Evolutionary conservation across 2,329 filamentous ascomycete species (phyloP), one percentile per base, ranked within the genome.

Genomic region (Emericellopsis cladophorae): DNA sequence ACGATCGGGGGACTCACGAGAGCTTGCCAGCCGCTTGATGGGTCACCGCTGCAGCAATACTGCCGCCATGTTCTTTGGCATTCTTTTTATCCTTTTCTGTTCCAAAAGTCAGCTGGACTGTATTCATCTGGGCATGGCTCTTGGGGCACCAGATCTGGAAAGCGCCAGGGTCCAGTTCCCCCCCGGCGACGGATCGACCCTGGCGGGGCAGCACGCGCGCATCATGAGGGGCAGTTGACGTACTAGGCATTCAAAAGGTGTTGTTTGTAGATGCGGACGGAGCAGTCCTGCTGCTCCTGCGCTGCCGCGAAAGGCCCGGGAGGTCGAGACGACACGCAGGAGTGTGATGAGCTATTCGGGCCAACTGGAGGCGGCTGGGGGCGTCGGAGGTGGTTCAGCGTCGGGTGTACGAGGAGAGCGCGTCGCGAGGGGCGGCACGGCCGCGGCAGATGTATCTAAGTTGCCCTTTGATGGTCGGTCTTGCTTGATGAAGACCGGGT

Each of bases 11-110:
- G 40, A 65, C 69, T 50, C 62, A 73, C 69, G 62, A 59, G 59
- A 71, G 68, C 57, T 68, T 72, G 52, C 63, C 65, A 53, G 66
- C 60, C 50, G 63, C 63, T 50, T 74, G 67, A 53, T 66, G 70
- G 46, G 65, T 71, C 61, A 72, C 64, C 58, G 68, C 68, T 37
- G 69, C 68, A 49, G 67, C 63, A 51, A 73, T 69, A 50, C 67
- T 65, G 51, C 68, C 65, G 52, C 9, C 26, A 9, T 58, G 60
- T 51, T 72, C 68, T 66, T 64, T 72, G 55, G 64, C 68, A 70
- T 72, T 60, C 60, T 71, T 74, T 57, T 61, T 68, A 52, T 68
- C 61, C 56, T 71, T 73, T 63, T 71, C 71, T 42, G 24, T 32
- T 26, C 36, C 44, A 60, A 58, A 54, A 44, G 43, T 49, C 47